These are phyloP conservation scores for Quercus rubra DNA, from an alignment of 306 rosid genomes.

Conservation along the genomic window DNA sequence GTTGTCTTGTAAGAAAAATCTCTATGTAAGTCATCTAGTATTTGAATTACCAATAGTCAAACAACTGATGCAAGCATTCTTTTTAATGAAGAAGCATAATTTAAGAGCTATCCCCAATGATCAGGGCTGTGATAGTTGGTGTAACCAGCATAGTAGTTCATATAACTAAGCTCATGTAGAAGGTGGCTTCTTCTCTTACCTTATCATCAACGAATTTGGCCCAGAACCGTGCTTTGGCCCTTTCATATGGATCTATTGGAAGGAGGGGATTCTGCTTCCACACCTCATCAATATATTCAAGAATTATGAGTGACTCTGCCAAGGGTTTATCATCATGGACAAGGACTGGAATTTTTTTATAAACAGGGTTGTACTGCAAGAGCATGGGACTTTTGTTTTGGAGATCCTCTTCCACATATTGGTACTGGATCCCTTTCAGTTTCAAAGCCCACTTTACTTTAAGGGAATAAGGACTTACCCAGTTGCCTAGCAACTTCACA, in stretches of 20 bases:
- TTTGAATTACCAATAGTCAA: no score
- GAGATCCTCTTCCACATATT: slow-evolving; percentile 42
- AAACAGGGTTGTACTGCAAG: slow-evolving; percentile 38
- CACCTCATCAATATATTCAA: slow-evolving; percentile 44
- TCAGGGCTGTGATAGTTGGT: no score
- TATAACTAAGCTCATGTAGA: neutral
- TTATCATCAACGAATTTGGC: slow-evolving; percentile 41
- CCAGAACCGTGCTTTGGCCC: slow-evolving; percentile 44
- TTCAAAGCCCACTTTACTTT: slow-evolving; percentile 43
- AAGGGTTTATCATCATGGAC: slow-evolving; percentile 42
- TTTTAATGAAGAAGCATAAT: no score
- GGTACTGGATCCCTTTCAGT: slow-evolving; percentile 34
- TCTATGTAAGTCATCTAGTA: neutral
- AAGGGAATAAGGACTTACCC: slow-evolving; percentile 36
- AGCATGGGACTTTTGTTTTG: slow-evolving; percentile 36
- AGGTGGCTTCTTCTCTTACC: slow-evolving; percentile 13
- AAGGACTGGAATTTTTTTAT: slow-evolving; percentile 42
- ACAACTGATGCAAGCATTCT: no score
- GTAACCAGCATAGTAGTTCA: neutral
- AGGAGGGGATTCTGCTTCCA: slow-evolving; percentile 50
- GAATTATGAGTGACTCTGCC: slow-evolving; percentile 40
- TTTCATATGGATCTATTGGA: slow-evolving; percentile 38
- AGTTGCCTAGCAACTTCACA: slow-evolving; percentile 31
- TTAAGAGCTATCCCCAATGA: no score
- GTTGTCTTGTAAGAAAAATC: neutral